Evolutionary conservation across 2,329 filamentous ascomycete species (phyloP).

Genomic region (Fusarium devonianum): DNA sequence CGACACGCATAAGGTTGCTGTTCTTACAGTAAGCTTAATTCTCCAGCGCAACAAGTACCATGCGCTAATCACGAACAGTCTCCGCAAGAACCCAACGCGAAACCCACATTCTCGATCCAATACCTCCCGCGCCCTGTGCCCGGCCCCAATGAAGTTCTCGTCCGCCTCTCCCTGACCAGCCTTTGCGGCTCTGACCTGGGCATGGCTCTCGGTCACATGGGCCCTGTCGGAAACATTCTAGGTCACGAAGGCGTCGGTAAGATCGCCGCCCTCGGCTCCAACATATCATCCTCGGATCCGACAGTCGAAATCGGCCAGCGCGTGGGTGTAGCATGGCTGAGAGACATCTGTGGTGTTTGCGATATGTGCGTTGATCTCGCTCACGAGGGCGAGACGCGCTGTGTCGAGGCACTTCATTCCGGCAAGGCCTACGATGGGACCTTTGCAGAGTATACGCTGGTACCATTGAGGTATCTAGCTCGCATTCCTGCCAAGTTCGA

Average conservation of each 20-base stretch:
- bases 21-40: slow-evolving; percentile 15
- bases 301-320: slow-evolving; percentile 44
- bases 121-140: slow-evolving; percentile 14
- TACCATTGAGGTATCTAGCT: slow-evolving; percentile 46
- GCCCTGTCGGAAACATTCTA: slow-evolving; percentile 45
- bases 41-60: not conserved
- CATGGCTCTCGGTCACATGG: slow-evolving; percentile 49
- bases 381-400: slow-evolving; percentile 47
- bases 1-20: slow-evolving; percentile 17
- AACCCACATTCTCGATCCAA: slow-evolving; percentile 18
- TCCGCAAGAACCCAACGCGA: slow-evolving; percentile 12
- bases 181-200: slow-evolving; percentile 51
- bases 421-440: slow-evolving; percentile 47
- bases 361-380: slow-evolving; percentile 42
- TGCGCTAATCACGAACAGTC: slow-evolving; percentile 7
- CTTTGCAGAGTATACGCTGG: slow-evolving; percentile 50
- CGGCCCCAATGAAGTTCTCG: slow-evolving; percentile 42
- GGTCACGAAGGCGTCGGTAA: slow-evolving; percentile 56
- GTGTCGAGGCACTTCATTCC: slow-evolving; percentile 43
- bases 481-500: slow-evolving; percentile 31
- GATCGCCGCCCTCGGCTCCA: slow-evolving; percentile 48
- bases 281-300: slow-evolving; percentile 37
- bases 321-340: slow-evolving; percentile 50
- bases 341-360: slow-evolving; percentile 48
- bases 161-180: slow-evolving; percentile 47